Evolutionary conservation across 2,329 filamentous ascomycete species (phyloP), one percentile per base, ranked within the genome.

Genomic region (Arthroderma sp.): DNA sequence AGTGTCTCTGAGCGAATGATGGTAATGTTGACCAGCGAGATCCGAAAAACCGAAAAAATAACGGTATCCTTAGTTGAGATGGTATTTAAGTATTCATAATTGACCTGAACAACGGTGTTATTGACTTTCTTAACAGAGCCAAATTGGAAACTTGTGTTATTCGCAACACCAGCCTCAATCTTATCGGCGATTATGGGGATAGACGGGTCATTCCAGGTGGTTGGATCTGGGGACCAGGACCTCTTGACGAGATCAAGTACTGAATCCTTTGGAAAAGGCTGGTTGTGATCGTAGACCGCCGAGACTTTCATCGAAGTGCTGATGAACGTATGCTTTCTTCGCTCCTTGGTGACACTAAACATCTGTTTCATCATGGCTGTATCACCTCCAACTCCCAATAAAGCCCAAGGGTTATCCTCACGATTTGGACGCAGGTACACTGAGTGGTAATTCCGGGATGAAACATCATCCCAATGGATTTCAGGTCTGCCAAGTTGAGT

Each of bases 301-400:
- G 37, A 58, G 23, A 60, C 53, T 54, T 60, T 60, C 43, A 58
- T 33, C 7, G 25, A 56, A 15, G 15, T 33, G 9, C 33, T 28
- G 1, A 60, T 43, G 31, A 60, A 60, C 2, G 59, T 60, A 39
- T 60, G 59, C 35, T 44, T 58, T 35, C 56, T 37, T 33, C 39
- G 56, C 2, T 53, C 59, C 43, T 60, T 60, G 19, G 59, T 60
- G 23, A 60, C 38, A 11, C 25, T 49, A 13, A 60, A 60, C 56
- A 60, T 58, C 21, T 60, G 56, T 19, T 60, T 60, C 59, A 60
- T 58, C 2, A 56, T n/a, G 37, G 54, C 56, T 5, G 59, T 58
- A 11, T 56, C 56, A 17, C 59, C 59, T 15, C 59, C 59, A 9
- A 25, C 23, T 37, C 59, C 59, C 19, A 60, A 25, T 3, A 49